Percentiles rank a stretch among this genome's conserved stretches.
Evolutionary conservation across 1,284 basidiomycete species (phyloP).

Genomic region (Marasmius oreades): DNA sequence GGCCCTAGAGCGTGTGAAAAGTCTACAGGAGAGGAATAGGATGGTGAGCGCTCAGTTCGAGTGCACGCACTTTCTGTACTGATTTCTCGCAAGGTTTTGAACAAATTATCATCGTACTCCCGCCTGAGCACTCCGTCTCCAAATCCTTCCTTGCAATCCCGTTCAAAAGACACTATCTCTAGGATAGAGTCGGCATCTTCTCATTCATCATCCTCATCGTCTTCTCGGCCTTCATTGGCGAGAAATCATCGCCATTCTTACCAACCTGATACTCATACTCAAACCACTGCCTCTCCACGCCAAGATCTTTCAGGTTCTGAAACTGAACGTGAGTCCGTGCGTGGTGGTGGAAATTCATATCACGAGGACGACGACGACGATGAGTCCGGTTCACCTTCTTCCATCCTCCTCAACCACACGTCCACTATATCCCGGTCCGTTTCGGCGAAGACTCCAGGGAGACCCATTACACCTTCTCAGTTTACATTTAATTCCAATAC

Average conservation of each 20-base stretch:
- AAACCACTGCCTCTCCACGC: neutral
- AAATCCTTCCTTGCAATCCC: slow-evolving; percentile 20
- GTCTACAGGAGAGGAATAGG: slow-evolving; percentile 65
- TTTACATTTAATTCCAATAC: slow-evolving; percentile 13
- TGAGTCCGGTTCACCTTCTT: slow-evolving; percentile 18
- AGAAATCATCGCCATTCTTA: slow-evolving; percentile 26
- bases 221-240: slow-evolving; percentile 28
- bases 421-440: slow-evolving; percentile 26
- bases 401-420: slow-evolving; percentile 23
- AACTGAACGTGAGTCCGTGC: slow-evolving; percentile 62
- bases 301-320: slow-evolving; percentile 64
- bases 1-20: slow-evolving; percentile 65
- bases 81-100: slow-evolving; percentile 47
- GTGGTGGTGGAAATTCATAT: slow-evolving; percentile 15
- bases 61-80: slow-evolving; percentile 22
- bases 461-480: slow-evolving; percentile 14
- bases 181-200: slow-evolving; percentile 23
- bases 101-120: slow-evolving; percentile 60
- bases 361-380: neutral
- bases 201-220: slow-evolving; percentile 26
- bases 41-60: slow-evolving; percentile 44
- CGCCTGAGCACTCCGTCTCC: slow-evolving; percentile 34
- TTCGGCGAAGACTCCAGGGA: neutral
- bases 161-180: neutral
- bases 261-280: slow-evolving; percentile 9